Evolutionary conservation across 371 early-diverging fungal genomes (phyloP).

Genomic region (Dinochytrium kinnereticum): DNA sequence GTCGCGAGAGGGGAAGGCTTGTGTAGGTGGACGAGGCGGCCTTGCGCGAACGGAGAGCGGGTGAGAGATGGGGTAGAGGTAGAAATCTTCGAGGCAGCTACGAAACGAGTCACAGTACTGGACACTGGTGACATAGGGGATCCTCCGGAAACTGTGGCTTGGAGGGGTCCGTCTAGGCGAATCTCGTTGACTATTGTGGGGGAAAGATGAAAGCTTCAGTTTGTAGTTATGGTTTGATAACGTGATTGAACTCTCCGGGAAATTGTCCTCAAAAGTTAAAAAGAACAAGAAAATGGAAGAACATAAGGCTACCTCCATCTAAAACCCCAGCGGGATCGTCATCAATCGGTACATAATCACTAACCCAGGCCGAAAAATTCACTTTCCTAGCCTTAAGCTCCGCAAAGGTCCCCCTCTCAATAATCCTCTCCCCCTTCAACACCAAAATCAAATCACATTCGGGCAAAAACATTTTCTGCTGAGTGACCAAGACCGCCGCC

Average conservation of each 20-base stretch:
- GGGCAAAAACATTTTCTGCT: constrained; percentile 65
- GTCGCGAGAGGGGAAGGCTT: constrained; percentile 43
- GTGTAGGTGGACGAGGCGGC: constrained; percentile 14
- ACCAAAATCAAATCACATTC: constrained; percentile 68
- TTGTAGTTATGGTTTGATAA: no score
- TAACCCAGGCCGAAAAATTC: constrained; percentile 54
- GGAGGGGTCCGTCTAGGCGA: constrained; percentile 30
- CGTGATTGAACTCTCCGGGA: no score
- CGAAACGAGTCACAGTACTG: constrained; percentile 4
- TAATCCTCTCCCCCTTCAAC: constrained; percentile 68
- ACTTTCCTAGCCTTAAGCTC: constrained; percentile 64
- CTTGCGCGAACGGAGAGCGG: constrained; percentile 15
- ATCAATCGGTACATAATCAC: constrained; percentile 48
- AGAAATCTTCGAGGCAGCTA: neutral
- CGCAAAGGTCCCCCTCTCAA: constrained; percentile 69
- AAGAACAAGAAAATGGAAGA: neutral
- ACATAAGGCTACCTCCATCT: constrained; percentile 36
- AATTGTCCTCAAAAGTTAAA: neutral
- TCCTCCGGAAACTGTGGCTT: constrained; percentile 20
- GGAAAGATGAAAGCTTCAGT: no score
- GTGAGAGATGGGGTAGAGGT: neutral
- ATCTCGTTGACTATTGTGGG: constrained; percentile 49
- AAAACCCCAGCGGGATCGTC: constrained; percentile 52
- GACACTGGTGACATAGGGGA: constrained; percentile 20
- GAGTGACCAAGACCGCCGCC: constrained; percentile 69